phyloP scores from a whole-genome alignment of 345 rosid genomes.

The Euphorbia peplus region DNA sequence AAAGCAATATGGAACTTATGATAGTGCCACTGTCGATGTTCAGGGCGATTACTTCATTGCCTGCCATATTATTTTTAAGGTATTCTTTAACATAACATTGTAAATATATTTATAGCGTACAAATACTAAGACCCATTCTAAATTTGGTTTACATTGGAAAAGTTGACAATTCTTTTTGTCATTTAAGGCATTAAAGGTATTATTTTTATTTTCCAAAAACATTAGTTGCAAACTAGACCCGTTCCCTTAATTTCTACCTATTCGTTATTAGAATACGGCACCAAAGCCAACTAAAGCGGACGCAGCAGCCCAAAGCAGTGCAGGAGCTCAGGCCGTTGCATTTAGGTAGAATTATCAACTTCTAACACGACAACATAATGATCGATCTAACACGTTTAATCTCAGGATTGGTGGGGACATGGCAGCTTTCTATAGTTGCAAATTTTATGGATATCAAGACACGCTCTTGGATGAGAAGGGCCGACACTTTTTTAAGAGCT shows the following conservation, averaged over 20 bases:
- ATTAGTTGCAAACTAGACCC: no score
- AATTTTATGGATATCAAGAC: slow-evolving; percentile 64
- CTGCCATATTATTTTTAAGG: slow-evolving; percentile 43
- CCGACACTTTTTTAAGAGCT: slow-evolving; percentile 60
- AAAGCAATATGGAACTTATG: slow-evolving; percentile 47
- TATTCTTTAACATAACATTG: neutral
- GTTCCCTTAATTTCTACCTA: no score
- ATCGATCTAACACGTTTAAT: no score
- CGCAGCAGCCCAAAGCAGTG: slow-evolving; percentile 9
- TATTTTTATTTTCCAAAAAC: no score
- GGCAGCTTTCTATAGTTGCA: slow-evolving; percentile 60
- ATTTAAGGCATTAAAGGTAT: no score
- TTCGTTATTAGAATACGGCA: slow-evolving; percentile 56
- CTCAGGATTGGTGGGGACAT: slow-evolving; percentile 47
- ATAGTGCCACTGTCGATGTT: slow-evolving; percentile 58
- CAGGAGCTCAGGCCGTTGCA: slow-evolving; percentile 60
- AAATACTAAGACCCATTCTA: no score
- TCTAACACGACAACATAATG: no score
- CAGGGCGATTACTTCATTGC: slow-evolving; percentile 62
- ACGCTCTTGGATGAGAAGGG: slow-evolving; percentile 68
- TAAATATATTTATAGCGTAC: no score
- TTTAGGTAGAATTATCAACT: no score
- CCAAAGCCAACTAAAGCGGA: slow-evolving; percentile 40
- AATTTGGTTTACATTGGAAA: no score
- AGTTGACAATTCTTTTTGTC: no score